phyloP scores from a whole-genome alignment of 306 rosid genomes.

The Senna siamea region DNA sequence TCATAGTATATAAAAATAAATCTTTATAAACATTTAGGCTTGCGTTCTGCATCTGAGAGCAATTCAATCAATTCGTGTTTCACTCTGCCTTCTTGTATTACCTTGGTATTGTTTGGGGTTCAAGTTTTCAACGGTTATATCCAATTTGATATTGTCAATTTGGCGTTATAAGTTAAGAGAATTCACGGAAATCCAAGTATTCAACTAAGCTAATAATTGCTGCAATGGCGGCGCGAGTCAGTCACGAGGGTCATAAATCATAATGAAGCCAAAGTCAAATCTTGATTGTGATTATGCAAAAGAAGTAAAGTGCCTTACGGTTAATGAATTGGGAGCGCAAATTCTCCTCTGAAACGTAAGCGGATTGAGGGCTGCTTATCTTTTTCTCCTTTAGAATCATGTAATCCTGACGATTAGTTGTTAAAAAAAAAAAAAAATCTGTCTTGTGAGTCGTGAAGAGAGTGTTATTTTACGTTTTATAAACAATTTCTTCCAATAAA shows the following conservation, averaged over 20 bases:
- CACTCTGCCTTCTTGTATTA: not conserved
- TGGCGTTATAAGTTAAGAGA: not conserved
- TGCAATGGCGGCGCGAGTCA: not conserved
- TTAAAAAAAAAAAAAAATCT: too few species aligned
- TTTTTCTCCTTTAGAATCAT: not conserved
- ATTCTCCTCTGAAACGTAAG: not conserved
- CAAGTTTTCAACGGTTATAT: not conserved
- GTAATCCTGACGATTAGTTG: not conserved
- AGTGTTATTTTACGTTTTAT: not conserved
- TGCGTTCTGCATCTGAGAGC: not conserved
- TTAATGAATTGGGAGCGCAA: not conserved
- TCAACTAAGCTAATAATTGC: not conserved
- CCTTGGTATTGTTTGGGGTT: not conserved
- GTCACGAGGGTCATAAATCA: not conserved
- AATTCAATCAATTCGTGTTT: not conserved
- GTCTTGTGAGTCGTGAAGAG: not conserved
- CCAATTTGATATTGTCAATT: not conserved
- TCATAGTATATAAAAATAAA: not conserved
- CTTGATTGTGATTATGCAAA: not conserved
- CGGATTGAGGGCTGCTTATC: not conserved
- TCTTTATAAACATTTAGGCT: conserved; percentile 1
- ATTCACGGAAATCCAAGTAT: not conserved
- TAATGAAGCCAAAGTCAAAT: not conserved
- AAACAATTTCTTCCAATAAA: not conserved
- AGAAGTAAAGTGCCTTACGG: not conserved